Conservation (phyloP, 306 rosid genomes). For the Pueraria montana region DNA sequence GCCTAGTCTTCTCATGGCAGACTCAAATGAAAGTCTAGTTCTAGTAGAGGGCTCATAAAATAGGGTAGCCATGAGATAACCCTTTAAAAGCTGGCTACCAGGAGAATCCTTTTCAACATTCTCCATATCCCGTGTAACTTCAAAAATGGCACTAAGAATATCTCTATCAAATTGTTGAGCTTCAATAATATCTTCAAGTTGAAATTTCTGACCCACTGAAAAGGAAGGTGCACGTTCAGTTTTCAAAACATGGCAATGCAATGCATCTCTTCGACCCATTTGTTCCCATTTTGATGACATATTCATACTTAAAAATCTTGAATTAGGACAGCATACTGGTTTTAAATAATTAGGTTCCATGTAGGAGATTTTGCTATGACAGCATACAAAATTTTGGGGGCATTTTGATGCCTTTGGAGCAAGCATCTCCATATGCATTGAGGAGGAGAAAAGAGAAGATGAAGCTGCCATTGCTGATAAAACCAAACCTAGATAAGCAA, state of each 20-base stretch:
- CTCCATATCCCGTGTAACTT: slow-evolving; percentile 87
- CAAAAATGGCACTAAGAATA: slow-evolving; percentile 70
- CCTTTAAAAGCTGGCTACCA: slow-evolving; percentile 82
- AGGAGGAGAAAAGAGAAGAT: slow-evolving; percentile 61
- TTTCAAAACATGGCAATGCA: slow-evolving; percentile 55
- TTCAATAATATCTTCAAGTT: slow-evolving; percentile 86
- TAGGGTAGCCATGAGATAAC: slow-evolving; percentile 93
- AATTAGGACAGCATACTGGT: slow-evolving; percentile 35
- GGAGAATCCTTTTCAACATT: slow-evolving; percentile 74
- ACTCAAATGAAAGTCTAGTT: slow-evolving; percentile 92
- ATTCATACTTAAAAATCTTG: slow-evolving; percentile 46
- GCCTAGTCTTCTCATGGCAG: slow-evolving; percentile 95
- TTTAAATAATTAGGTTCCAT: slow-evolving; percentile 44
- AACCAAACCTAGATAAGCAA: slow-evolving; percentile 41
- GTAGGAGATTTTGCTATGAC: slow-evolving; percentile 42
- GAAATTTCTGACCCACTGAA: slow-evolving; percentile 72
- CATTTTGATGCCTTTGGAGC: slow-evolving; percentile 49
- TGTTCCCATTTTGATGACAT: slow-evolving; percentile 47
- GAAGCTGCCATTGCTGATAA: slow-evolving; percentile 72
- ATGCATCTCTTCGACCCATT: slow-evolving; percentile 36
- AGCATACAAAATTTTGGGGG: slow-evolving; percentile 38
- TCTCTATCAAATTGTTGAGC: slow-evolving; percentile 89
- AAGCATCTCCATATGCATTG: slow-evolving; percentile 54
- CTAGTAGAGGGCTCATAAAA: slow-evolving; percentile 96
- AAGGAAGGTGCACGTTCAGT: slow-evolving; percentile 50